These are phyloP conservation scores for Trichothecium roseum DNA, from an alignment of 2,329 filamentous ascomycete genomes.

Conservation along the genomic window DNA sequence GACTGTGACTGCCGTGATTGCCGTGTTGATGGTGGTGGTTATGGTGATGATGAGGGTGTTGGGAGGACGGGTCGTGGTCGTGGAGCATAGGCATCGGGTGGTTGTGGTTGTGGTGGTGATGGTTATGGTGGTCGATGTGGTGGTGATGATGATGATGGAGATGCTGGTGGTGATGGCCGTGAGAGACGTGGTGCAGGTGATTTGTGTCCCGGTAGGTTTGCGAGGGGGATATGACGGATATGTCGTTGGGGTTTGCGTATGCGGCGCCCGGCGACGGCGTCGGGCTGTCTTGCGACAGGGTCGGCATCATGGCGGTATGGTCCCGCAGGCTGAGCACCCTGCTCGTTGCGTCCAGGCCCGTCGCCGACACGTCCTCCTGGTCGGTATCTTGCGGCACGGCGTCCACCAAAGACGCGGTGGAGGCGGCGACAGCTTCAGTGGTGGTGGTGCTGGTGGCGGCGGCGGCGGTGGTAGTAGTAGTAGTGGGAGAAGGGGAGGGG, in stretches of 20 bases:
- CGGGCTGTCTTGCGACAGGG: constrained; percentile 15
- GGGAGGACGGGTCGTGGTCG: constrained; percentile 20
- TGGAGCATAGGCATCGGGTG: constrained; percentile 10
- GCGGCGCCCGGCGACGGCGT: constrained; percentile 14
- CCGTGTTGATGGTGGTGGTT: constrained; percentile 20
- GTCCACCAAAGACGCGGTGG: too few species aligned
- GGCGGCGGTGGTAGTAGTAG: too few species aligned
- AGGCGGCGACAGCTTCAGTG: too few species aligned
- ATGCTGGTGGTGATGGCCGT: constrained; percentile 8
- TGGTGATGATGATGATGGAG: constrained; percentile 11
- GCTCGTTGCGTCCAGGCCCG: constrained; percentile 6
- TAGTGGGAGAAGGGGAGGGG: too few species aligned
- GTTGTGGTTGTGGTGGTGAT: constrained; percentile 8
- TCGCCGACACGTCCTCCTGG: too few species aligned
- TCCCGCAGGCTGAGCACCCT: constrained; percentile 18
- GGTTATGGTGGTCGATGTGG: constrained; percentile 12
- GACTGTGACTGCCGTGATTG: too few species aligned
- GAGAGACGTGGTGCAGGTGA: constrained; percentile 7
- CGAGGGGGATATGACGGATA: constrained; percentile 30
- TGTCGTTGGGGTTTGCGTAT: constrained; percentile 38
- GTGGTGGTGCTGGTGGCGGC: too few species aligned
- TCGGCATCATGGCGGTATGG: constrained; percentile 13
- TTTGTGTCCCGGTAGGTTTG: constrained; percentile 20
- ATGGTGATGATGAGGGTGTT: constrained; percentile 11
- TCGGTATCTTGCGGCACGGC: constrained; percentile 4